phyloP scores from a whole-genome alignment of 495 filamentous ascomycete genomes.

The Cryomyces minteri region DNA sequence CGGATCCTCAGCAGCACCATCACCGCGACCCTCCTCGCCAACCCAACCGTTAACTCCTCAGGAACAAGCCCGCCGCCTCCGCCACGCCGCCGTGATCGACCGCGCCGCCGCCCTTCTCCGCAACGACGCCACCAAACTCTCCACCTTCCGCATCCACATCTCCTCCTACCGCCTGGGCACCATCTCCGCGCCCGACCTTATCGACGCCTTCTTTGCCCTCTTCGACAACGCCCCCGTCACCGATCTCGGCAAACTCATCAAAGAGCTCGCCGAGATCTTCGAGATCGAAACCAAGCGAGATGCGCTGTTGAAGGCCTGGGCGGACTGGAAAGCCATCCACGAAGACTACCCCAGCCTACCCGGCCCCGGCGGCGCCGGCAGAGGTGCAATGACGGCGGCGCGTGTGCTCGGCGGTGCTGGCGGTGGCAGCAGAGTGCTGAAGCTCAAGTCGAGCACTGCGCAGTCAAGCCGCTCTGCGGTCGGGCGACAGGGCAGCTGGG shows the following conservation, averaged over 20 bases:
- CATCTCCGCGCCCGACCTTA: constrained; percentile 51
- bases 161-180: constrained; percentile 50
- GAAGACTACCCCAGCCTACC: constrained; percentile 92
- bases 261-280: constrained; percentile 85
- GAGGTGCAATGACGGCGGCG: constrained; percentile 26
- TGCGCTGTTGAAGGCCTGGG: constrained; percentile 64
- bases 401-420: constrained; percentile 23
- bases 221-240: constrained; percentile 55
- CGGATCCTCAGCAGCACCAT: neutral
- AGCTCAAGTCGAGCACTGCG: constrained; percentile 60
- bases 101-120: constrained; percentile 63
- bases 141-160: constrained; percentile 57
- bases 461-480: constrained; percentile 47
- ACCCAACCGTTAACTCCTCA: constrained; percentile 33
- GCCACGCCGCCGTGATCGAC: constrained; percentile 65
- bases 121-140: constrained; percentile 51
- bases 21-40: constrained; percentile 10
- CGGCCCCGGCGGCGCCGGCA: constrained; percentile 39
- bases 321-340: constrained; percentile 85
- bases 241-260: constrained; percentile 75
- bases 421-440: constrained; percentile 43
- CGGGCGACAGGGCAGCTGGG: constrained; percentile 31
- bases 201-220: constrained; percentile 64
- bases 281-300: constrained; percentile 60
- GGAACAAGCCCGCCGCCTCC: constrained; percentile 61